These are phyloP conservation scores for Coniochaeta sp. DNA, from an alignment of 2,329 filamentous ascomycete genomes.

Conservation along the genomic window DNA sequence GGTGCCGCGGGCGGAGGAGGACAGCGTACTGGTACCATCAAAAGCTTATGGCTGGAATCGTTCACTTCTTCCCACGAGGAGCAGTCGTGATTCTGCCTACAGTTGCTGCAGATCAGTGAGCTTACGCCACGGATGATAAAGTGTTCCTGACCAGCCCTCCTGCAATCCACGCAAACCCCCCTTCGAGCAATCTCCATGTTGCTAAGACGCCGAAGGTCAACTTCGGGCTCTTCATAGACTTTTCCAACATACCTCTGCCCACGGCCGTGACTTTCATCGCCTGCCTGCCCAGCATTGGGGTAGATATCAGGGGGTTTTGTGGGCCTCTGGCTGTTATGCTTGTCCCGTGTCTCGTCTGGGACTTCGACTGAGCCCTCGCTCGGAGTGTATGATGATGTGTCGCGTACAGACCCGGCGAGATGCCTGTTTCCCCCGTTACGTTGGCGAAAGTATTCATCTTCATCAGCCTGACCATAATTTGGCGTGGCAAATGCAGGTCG, in stretches of 20 bases:
- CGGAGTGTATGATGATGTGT: not conserved
- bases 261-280: not conserved
- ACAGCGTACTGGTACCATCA: not conserved
- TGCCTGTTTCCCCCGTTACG: not conserved
- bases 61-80: not conserved
- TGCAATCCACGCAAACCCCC: not conserved
- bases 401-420: not conserved
- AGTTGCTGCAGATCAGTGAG: not conserved
- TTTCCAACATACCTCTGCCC: not conserved
- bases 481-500: too few species aligned
- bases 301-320: not conserved
- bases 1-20: not conserved
- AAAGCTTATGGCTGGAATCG: not conserved
- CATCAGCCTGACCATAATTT: not conserved
- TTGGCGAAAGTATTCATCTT: not conserved
- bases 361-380: not conserved
- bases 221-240: not conserved
- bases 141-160: not conserved
- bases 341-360: not conserved
- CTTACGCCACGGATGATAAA: not conserved
- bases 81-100: not conserved
- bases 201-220: not conserved
- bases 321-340: not conserved
- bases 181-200: not conserved
- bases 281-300: not conserved